Conservation (phyloP, 495 filamentous ascomycete genomes). For the Thermothielavioides terrestris region DNA sequence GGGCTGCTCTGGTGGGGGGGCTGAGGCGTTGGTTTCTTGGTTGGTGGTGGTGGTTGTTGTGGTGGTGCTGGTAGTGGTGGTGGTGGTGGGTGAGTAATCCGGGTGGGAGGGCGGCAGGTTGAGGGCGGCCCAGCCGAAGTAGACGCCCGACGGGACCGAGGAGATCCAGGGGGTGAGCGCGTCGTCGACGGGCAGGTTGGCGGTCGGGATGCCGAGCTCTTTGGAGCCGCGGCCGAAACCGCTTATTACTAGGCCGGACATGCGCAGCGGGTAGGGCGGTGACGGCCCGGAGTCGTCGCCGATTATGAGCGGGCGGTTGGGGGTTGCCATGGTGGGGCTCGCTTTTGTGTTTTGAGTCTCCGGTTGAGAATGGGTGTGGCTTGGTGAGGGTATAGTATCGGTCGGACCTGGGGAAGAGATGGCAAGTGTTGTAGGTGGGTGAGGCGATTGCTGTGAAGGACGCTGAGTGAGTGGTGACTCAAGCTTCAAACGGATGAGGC, state of each 20-base stretch:
- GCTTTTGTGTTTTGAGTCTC: background rate
- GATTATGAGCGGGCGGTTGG: constrained; percentile 50
- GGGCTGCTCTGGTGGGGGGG: constrained; percentile 6
- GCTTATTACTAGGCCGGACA: constrained; percentile 77
- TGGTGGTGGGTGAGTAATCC: constrained; percentile 12
- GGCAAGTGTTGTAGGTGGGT: background rate
- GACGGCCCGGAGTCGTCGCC: constrained; percentile 64
- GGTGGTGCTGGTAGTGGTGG: background rate
- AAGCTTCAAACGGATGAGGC: background rate
- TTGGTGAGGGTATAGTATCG: no score
- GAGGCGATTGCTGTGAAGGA: background rate
- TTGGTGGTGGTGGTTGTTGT: background rate
- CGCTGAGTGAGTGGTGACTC: background rate
- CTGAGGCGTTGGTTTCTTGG: constrained; percentile 1
- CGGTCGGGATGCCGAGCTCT: constrained; percentile 93
- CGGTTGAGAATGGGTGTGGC: background rate
- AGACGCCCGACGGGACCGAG: constrained; percentile 67
- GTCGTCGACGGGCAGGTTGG: constrained; percentile 79
- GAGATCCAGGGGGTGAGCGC: constrained; percentile 59
- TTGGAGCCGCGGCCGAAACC: constrained; percentile 92
- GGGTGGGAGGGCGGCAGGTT: constrained; percentile 39
- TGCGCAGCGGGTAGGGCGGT: constrained; percentile 68
- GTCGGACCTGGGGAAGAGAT: no score
- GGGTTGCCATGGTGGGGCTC: constrained; percentile 3
- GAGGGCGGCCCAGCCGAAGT: constrained; percentile 80